A percentile compares a stretch with the other conserved stretches of the same genome.
Conservation (phyloP, 495 filamentous ascomycete genomes). For the Lentithecium fluviatile region DNA sequence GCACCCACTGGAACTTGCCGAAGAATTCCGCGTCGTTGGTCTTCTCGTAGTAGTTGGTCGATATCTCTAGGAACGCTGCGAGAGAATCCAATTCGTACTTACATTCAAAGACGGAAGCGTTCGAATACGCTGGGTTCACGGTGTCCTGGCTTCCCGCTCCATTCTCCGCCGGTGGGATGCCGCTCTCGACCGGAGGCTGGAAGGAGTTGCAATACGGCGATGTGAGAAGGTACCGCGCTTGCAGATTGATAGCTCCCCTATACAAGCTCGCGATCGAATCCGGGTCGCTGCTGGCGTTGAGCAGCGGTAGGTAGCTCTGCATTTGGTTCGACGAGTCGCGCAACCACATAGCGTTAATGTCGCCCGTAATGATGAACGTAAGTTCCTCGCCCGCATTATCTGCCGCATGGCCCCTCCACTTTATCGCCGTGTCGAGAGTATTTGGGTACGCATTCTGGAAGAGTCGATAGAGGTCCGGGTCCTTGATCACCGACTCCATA, state of each 20-base stretch:
- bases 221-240: slow-evolving; percentile 59
- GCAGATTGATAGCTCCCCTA: slow-evolving; percentile 65
- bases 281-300: slow-evolving; percentile 51
- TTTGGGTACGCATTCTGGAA: slow-evolving; percentile 67
- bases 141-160: slow-evolving; percentile 50
- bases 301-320: slow-evolving; percentile 59
- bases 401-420: slow-evolving; percentile 59
- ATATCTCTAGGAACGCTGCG: slow-evolving; percentile 64
- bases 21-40: slow-evolving; percentile 60
- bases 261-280: slow-evolving; percentile 59
- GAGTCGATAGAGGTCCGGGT: slow-evolving; percentile 64
- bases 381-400: slow-evolving; percentile 58
- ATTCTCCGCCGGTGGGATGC: slow-evolving; percentile 50
- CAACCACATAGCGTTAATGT: slow-evolving; percentile 72
- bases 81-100: slow-evolving; percentile 71
- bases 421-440: slow-evolving; percentile 66
- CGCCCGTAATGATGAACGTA: slow-evolving; percentile 63
- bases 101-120: slow-evolving; percentile 58
- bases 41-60: slow-evolving; percentile 55
- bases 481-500: slow-evolving; percentile 52
- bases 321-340: slow-evolving; percentile 68
- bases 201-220: slow-evolving; percentile 66
- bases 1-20: slow-evolving; percentile 58
- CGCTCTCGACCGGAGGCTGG: slow-evolving; percentile 58
- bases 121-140: slow-evolving; percentile 52